Conservation (phyloP, 768 basidiomycete genomes). For the Chalciporus pseudorubinellus region DNA sequence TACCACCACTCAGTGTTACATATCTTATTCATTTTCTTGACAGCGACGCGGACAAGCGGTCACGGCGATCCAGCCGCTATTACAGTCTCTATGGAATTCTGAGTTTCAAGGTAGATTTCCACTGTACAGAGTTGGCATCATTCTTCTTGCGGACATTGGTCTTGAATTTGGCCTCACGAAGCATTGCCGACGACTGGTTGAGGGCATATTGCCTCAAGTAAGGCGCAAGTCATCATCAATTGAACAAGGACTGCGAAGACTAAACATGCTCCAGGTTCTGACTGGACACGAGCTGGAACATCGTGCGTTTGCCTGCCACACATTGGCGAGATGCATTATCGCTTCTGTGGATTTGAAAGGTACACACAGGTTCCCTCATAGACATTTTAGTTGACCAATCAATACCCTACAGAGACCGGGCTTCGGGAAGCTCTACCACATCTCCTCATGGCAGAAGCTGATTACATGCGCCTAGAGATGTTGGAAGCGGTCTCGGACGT, state of each 20-base stretch:
- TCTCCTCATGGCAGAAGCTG: conserved; percentile 61
- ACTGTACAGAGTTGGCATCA: conserved; percentile 64
- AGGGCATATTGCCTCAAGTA: conserved; percentile 83
- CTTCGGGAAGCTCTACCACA: conserved; percentile 60
- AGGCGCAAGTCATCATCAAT: conserved; percentile 9
- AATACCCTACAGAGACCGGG: conserved; percentile 25
- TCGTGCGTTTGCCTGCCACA: conserved; percentile 72
- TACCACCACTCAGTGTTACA: conserved; percentile 11
- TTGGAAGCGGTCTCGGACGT: conserved; percentile 60
- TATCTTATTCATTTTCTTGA: conserved; percentile 5
- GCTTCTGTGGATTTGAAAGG: conserved; percentile 50
- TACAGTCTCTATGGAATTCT: conserved; percentile 74
- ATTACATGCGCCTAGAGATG: conserved; percentile 60
- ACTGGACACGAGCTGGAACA: conserved; percentile 72
- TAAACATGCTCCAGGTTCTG: conserved; percentile 50
- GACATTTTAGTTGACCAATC: conserved; percentile 15
- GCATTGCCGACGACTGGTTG: conserved; percentile 59
- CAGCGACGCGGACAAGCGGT: conserved; percentile 67
- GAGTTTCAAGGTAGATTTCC: conserved; percentile 72
- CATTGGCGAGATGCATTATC: conserved; percentile 71
- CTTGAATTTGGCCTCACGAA: conserved; percentile 76
- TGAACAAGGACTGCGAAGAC: not conserved
- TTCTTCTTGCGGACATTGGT: conserved; percentile 74
- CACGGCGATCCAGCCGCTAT: conserved; percentile 59
- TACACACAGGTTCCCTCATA: conserved; percentile 25